Percentiles rank a stretch among this genome's conserved stretches.
phyloP scores from a whole-genome alignment of 805 yeast genomes.

The Starmerella gropengiesseri region DNA sequence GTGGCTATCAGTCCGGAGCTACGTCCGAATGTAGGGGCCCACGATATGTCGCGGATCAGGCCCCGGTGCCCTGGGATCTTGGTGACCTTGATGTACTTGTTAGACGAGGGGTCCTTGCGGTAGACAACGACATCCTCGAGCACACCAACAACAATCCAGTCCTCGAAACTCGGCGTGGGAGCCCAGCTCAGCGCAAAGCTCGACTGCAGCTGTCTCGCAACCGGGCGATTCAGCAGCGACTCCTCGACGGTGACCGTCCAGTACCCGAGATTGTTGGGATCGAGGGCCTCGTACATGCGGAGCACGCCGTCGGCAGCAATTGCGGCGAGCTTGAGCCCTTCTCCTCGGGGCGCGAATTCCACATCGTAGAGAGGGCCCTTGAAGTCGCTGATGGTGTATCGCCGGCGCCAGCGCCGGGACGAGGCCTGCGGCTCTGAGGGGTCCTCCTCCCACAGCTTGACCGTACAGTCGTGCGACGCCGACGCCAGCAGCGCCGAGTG shows the following conservation, averaged over 20 bases:
- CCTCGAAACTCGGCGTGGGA: slow-evolving; percentile 70
- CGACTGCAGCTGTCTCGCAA: slow-evolving; percentile 71
- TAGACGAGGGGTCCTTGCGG: slow-evolving; percentile 35
- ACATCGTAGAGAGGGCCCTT: slow-evolving; percentile 83
- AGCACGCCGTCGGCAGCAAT: slow-evolving; percentile 83
- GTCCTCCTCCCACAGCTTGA: slow-evolving; percentile 84
- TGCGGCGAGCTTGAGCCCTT: slow-evolving; percentile 72
- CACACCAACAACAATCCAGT: slow-evolving; percentile 73
- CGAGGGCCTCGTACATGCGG: slow-evolving; percentile 75
- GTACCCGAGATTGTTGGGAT: slow-evolving; percentile 72
- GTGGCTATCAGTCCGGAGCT: slow-evolving; percentile 83
- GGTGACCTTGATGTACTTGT: slow-evolving; percentile 38
- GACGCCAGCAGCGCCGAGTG: slow-evolving; percentile 79
- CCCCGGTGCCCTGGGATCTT: slow-evolving; percentile 77
- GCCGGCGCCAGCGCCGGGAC: slow-evolving; percentile 74
- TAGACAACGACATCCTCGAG: slow-evolving; percentile 81
- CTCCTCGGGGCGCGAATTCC: slow-evolving; percentile 76
- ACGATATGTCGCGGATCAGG: slow-evolving; percentile 72
- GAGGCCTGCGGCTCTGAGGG: slow-evolving; percentile 61
- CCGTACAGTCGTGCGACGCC: slow-evolving; percentile 80
- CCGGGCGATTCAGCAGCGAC: slow-evolving; percentile 48
- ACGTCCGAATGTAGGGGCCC: slow-evolving; percentile 97
- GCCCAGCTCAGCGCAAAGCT: slow-evolving; percentile 86
- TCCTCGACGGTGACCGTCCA: slow-evolving; percentile 75
- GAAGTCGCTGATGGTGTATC: slow-evolving; percentile 72